Percentiles rank a stretch among this genome's conserved stretches.
These are phyloP conservation scores for Gentiana straminea DNA, from an alignment of 257 asterid genomes.

Conservation along the genomic window DNA sequence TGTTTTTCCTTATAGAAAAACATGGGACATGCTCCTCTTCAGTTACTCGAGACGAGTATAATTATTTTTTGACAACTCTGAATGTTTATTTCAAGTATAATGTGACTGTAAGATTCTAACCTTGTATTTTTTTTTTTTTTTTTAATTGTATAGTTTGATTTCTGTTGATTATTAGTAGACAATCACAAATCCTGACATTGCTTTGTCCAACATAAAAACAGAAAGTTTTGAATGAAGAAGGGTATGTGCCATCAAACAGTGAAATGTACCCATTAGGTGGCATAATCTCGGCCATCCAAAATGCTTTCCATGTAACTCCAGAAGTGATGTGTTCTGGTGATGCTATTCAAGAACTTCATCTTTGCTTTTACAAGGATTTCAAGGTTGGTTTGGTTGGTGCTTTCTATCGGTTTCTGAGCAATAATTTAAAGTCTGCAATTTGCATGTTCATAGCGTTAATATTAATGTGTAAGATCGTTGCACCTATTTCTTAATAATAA, in stretches of 20 bases:
- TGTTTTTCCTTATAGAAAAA: slow-evolving; percentile 43
- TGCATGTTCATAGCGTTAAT: too few species aligned
- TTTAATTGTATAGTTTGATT: too few species aligned
- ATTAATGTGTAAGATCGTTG: too few species aligned
- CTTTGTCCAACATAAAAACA: slow-evolving; percentile 16
- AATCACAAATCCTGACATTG: background rate
- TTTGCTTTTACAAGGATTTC: slow-evolving; percentile 87
- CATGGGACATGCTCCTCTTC: slow-evolving; percentile 88
- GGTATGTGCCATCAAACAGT: slow-evolving; percentile 78
- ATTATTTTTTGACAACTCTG: slow-evolving; percentile 58
- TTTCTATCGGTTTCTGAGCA: background rate
- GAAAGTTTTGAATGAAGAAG: slow-evolving; percentile 65
- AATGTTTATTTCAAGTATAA: slow-evolving; percentile 73
- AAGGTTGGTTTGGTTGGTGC: slow-evolving; percentile 62
- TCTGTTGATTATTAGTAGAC: too few species aligned
- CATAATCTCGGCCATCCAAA: slow-evolving; percentile 67
- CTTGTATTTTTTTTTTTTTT: too few species aligned
- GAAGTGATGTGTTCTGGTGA: slow-evolving; percentile 55
- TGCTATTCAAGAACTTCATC: slow-evolving; percentile 64
- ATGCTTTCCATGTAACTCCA: slow-evolving; percentile 74
- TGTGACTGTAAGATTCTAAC: slow-evolving; percentile 61
- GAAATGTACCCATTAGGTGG: slow-evolving; percentile 87
- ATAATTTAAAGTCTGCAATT: too few species aligned
- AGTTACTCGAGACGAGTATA: slow-evolving; percentile 66
- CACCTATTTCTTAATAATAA: too few species aligned